Evolutionary conservation across 495 filamentous ascomycete genomes (phyloP), one percentile per base, ranked within the genome.

Genomic region (Aspergillus heteromorphus): DNA sequence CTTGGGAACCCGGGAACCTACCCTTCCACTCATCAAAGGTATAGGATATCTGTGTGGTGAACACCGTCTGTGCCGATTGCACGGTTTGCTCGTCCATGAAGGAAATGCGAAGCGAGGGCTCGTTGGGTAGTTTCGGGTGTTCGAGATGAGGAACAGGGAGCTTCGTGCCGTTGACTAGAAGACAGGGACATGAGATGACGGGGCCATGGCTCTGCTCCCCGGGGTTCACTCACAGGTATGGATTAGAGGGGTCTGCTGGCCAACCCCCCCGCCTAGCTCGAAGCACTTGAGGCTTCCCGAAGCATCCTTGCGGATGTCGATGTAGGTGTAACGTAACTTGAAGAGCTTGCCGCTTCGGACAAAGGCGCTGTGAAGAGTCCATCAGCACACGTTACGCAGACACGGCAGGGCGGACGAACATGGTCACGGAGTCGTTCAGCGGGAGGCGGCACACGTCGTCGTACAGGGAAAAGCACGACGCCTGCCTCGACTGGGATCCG

Each of bases 21-120:
- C 74, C 73, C 27, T 65, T 56, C 73, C 72, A 75, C 19, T 71
- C 66, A 18, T 76, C 73, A 43, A 77, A 77, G 31, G 64, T 72
- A 57, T 77, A 77, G 14, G 73, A 69, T 23, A 75, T 51, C 47
- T 75, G 73, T 14, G 74, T 73, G 51, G 65, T 65, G 45, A 77
- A 77, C 13, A 73, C 57, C 11, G 72, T 71, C 18, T 68, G 64
- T 1, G 67, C 69, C 4, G 72, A 67, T 40, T 76, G 73, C 0
- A 77, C 64, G 29, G 73, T 75, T 52, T 78, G 74, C 38, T 76
- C 67, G 11, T 78, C 73, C 20, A 78, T 62, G 45, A 78, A 78
- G 4, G 72, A 73, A 4, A 78, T 65, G 36, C 71, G 66, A 1
- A 73, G 65, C 10, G 72, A 65, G 6, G 59, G 64, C 18, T 75